A percentile compares a stretch with the other conserved stretches of the same genome.
Evolutionary conservation across 164 flowering plant species (phyloP).

Genomic region (Berberis thunbergii): DNA sequence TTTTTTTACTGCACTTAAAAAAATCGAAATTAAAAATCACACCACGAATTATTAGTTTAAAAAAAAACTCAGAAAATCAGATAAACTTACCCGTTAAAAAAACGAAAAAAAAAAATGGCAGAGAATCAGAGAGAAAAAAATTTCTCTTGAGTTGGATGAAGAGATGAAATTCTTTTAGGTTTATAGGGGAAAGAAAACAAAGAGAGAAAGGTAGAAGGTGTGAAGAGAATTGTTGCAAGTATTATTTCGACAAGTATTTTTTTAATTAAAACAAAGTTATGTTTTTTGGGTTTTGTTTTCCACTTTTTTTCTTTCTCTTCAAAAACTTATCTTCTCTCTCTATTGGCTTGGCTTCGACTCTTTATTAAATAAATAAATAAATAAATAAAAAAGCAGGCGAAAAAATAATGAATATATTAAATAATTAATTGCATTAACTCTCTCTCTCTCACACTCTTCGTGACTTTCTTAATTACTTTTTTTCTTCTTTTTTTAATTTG

Average conservation of each 20-base stretch:
- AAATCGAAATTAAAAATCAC: slow-evolving; percentile 3
- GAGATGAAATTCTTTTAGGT: slow-evolving; percentile 6
- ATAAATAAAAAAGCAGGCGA: slow-evolving; percentile 14
- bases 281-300: slow-evolving; percentile 5
- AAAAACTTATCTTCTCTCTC: not conserved
- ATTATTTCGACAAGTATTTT: not conserved
- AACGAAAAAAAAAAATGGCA: too few species aligned
- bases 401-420: slow-evolving; percentile 11
- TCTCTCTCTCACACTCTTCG: too few species aligned
- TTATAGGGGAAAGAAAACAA: slow-evolving; percentile 3
- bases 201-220: slow-evolving; percentile 3
- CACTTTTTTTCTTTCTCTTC: slow-evolving; percentile 10
- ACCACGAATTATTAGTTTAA: not conserved
- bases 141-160: too few species aligned
- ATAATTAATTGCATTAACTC: slow-evolving; percentile 2
- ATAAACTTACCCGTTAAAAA: too few species aligned
- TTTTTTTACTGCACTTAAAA: slow-evolving; percentile 11
- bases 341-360: not conserved
- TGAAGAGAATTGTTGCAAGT: not conserved
- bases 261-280: not conserved
- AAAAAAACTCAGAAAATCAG: slow-evolving; percentile 3
- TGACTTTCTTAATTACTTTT: not conserved
- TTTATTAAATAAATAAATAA: slow-evolving; percentile 21
- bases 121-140: too few species aligned
- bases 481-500: too few species aligned